Percentiles rank a stretch among this genome's conserved stretches.
Conservation (phyloP, 1,284 basidiomycete species). For the Trichosporon coremiiforme region DNA sequence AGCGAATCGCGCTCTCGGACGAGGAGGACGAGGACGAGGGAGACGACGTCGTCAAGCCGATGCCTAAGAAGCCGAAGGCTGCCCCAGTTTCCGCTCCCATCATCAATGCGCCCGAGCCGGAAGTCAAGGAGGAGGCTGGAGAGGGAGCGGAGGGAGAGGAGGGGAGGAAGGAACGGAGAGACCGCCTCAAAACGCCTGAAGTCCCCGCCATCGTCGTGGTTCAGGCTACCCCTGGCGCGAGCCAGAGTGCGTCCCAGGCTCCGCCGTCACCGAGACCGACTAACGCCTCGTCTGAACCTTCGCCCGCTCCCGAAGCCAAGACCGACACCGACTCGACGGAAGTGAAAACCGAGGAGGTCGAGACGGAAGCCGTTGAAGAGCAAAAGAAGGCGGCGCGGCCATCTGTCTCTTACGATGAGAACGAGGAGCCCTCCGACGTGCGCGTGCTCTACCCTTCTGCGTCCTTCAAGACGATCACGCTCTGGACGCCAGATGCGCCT, state of each 20-base stretch:
- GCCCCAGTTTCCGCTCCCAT: too few relatives aligned
- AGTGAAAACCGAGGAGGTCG: not conserved
- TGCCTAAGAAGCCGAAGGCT: slow-evolving; percentile 4
- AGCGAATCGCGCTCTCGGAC: slow-evolving; percentile 32
- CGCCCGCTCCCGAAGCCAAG: not conserved
- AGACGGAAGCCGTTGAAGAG: not conserved
- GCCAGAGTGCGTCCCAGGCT: not conserved
- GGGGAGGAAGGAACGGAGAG: not conserved
- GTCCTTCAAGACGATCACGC: slow-evolving; percentile 40
- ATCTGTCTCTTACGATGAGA: not conserved
- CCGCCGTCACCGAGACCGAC: not conserved
- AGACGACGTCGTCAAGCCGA: slow-evolving; percentile 1
- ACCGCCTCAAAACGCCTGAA: not conserved
- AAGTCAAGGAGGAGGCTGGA: not conserved
- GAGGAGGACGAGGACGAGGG: slow-evolving; percentile 17
- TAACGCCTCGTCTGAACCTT: not conserved
- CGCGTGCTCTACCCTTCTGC: slow-evolving; percentile 40
- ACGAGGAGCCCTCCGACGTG: not conserved
- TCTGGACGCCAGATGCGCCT: slow-evolving; percentile 51
- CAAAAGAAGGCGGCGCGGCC: not conserved
- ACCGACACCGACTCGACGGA: not conserved
- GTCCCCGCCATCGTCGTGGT: slow-evolving; percentile 17
- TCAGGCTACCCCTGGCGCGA: slow-evolving; percentile 6
- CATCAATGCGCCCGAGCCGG: too few relatives aligned
- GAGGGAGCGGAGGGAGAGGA: not conserved